A percentile compares a stretch with the other conserved stretches of the same genome.
These are phyloP conservation scores for Climacium dendroides DNA, from an alignment of 225 moss, liverwort and hornwort species.

Conservation along the genomic window DNA sequence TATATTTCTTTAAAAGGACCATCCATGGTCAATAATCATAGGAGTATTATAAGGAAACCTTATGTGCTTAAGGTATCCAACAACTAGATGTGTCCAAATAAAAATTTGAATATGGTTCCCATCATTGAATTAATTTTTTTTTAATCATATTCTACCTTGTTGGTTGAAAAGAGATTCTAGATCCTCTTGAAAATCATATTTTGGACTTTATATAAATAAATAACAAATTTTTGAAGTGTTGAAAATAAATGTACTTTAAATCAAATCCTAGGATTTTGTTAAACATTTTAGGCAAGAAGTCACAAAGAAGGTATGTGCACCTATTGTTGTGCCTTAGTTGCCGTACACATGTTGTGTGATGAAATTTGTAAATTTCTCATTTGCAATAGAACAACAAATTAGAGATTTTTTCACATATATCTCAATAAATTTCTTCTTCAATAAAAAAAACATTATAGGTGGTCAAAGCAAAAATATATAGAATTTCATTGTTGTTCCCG, in stretches of 20 bases:
- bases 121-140: background rate
- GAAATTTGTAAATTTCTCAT: too few species aligned
- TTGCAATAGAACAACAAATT: background rate
- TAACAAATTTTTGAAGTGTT: background rate
- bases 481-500: background rate
- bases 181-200: background rate
- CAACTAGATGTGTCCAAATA: background rate
- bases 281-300: background rate
- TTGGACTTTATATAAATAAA: background rate
- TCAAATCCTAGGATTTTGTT: too few species aligned
- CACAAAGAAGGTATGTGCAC: background rate
- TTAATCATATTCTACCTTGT: fast-evolving
- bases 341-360: fast-evolving
- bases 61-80: background rate
- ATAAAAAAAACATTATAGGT: background rate
- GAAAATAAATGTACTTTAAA: background rate
- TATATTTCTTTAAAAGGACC: background rate
- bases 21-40: background rate
- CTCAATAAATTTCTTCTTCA: fast-evolving
- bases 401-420: background rate
- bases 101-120: background rate
- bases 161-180: background rate
- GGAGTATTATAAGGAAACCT: background rate
- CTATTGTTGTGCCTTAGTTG: background rate
- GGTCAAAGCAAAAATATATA: background rate